Percentiles rank a stretch among this genome's conserved stretches.
phyloP scores from a whole-genome alignment of 352 stramenopile genomes.

The Pythium aristosporum region DNA sequence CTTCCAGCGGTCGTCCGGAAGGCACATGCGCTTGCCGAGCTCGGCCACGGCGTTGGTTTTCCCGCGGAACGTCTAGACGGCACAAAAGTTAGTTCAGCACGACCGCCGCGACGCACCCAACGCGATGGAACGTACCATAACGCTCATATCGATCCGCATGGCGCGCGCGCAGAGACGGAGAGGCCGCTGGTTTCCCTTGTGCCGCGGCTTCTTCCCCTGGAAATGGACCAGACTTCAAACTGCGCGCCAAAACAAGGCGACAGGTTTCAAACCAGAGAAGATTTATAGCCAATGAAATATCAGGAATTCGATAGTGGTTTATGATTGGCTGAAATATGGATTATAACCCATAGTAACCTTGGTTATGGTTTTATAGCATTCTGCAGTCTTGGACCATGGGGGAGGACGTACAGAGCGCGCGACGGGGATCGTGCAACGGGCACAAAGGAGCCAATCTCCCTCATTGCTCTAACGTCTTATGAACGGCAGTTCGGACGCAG shows the following conservation, averaged over 20 bases:
- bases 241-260: slow-evolving; percentile 6
- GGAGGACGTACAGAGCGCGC: too few species aligned
- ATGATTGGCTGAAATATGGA: background rate
- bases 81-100: background rate
- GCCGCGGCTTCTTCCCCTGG: background rate
- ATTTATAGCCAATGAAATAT: slow-evolving; percentile 7
- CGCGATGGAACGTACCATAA: slow-evolving; percentile 39
- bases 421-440: too few species aligned
- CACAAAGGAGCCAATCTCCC: too few species aligned
- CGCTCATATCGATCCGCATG: slow-evolving; percentile 44
- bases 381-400: too few species aligned
- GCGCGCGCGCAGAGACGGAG: background rate
- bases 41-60: slow-evolving; percentile 47
- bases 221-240: slow-evolving; percentile 2
- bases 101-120: background rate
- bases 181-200: background rate
- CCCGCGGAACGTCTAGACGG: slow-evolving; percentile 43
- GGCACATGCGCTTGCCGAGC: slow-evolving; percentile 48
- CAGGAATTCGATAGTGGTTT: background rate
- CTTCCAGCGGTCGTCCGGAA: slow-evolving; percentile 57
- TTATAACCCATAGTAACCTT: background rate
- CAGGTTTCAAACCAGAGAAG: background rate
- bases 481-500: too few species aligned
- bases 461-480: too few species aligned
- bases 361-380: background rate